These are phyloP conservation scores for Hericium erinaceus DNA, from an alignment of 768 basidiomycete species.

Conservation along the genomic window DNA sequence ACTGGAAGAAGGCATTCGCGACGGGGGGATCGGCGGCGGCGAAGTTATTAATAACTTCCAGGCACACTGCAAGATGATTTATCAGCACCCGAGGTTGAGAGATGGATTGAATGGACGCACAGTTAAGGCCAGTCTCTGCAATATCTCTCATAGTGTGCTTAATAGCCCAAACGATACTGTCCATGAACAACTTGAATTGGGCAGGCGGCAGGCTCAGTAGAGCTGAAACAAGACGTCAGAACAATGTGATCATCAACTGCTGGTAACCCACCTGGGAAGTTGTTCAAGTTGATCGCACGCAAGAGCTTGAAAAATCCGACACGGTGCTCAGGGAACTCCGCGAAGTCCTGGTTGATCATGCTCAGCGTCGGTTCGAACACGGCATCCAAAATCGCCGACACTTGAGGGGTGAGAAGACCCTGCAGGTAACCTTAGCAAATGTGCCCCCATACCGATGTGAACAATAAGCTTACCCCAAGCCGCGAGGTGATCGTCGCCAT, in stretches of 20 bases:
- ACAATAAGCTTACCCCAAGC: conserved; percentile 60
- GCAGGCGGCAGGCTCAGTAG: conserved; percentile 78
- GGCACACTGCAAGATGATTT: conserved; percentile 48
- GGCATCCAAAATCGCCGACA: conserved; percentile 90
- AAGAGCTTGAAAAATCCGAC: conserved; percentile 95
- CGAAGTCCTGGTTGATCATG: conserved; percentile 99
- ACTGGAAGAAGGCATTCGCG: conserved; percentile 90
- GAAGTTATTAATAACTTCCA: conserved; percentile 95
- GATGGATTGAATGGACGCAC: conserved; percentile 32
- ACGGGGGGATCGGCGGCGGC: conserved; percentile 69
- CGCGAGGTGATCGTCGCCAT: conserved; percentile 90
- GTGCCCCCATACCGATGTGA: neutral
- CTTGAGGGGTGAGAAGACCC: conserved; percentile 85
- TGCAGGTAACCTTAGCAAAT: conserved; percentile 24
- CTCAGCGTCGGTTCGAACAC: conserved; percentile 94
- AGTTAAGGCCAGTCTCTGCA: conserved; percentile 78
- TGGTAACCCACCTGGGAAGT: conserved; percentile 79
- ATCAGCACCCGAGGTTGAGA: conserved; percentile 2
- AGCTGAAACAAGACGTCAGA: conserved; percentile 32
- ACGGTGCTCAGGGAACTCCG: conserved; percentile 98
- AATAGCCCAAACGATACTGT: conserved; percentile 99
- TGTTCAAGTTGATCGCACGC: conserved; percentile 83
- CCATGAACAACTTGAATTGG: conserved; percentile 97
- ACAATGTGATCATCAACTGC: neutral
- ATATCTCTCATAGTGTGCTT: conserved; percentile 99